These are phyloP conservation scores for Ceratocystis papillata DNA, from an alignment of 2,329 filamentous ascomycete genomes.

Conservation along the genomic window DNA sequence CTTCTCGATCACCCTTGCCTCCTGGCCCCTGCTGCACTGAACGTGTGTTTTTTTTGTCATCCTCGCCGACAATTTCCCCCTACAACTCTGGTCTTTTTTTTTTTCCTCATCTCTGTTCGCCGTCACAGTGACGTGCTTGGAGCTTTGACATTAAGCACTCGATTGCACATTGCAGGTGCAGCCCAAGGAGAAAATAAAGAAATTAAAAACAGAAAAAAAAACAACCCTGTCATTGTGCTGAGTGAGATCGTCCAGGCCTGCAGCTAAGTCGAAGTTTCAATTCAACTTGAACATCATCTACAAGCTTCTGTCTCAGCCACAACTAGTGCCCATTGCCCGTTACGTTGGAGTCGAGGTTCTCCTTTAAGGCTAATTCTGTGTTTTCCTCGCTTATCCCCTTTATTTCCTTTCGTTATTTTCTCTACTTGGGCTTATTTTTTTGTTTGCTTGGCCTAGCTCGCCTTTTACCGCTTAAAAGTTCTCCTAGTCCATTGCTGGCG, in stretches of 20 bases:
- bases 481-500: conserved; percentile 4
- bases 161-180: not conserved
- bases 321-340: not conserved
- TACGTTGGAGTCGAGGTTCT: not conserved
- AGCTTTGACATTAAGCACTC: conserved; percentile 20
- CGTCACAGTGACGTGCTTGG: conserved; percentile 21
- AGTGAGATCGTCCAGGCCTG: not conserved
- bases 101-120: conserved; percentile 15
- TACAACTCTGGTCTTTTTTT: conserved; percentile 8
- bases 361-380: conserved; percentile 22
- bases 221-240: not conserved
- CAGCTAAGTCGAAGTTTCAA: not conserved
- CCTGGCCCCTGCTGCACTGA: not conserved
- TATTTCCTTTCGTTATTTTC: conserved; percentile 2
- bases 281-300: conserved; percentile 2
- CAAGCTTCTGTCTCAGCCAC: not conserved
- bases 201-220: not conserved
- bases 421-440: not conserved
- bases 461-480: conserved; percentile 8
- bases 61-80: not conserved
- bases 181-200: too few species aligned
- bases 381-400: conserved; percentile 9
- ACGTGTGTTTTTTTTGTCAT: not conserved
- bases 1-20: not conserved
- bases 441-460: not conserved